Evolutionary conservation across 768 basidiomycete species (phyloP), one percentile per base, ranked within the genome.

Genomic region (Pleurotus cornucopiae): DNA sequence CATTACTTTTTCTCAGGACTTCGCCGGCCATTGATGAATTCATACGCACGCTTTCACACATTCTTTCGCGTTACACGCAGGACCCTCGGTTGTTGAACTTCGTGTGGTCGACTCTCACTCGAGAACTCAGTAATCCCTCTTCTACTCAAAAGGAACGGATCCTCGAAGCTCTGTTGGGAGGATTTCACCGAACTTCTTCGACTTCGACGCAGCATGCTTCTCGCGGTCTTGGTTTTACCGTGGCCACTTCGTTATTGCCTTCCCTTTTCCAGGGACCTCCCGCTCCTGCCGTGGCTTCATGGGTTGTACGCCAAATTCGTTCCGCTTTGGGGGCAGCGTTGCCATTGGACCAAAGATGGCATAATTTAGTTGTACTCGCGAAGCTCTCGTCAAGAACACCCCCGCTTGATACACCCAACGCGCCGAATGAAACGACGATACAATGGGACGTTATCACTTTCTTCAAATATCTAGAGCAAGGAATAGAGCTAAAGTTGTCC

Each of bases 41-140:
- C 62, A 68, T 78, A 39, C 51, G 64, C 6, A 60, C 68, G 55
- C 61, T 85, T 46, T 76, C 70, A 62, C 58, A 64, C 12, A 59
- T 75, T 39, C 64, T 82, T 30, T 64, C 67, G 13, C 63, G 61
- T 9, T 64, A 71, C 38, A 62, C 67, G 30, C 77, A 71, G 14
- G 68, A 74, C 48, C 63, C 65, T 4, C 64, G 67, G 34, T 59
- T 79, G n/a, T 60, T 73, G 20, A 64, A 66, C 40, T 60, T 82
- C n/a, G 64, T 83, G 2, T 80, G 75, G 70, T 62, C 68, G 38
- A 45, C 77, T 6, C 61, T 78, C 7, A 57, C 77, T 4, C 60
- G 61, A 14, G 47, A 68, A 11, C 66, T 66, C 2, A 51, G 43
- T 2, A 41, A 16, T n/a, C 58, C 78, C 20, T 60, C 69, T 2